These are phyloP conservation scores for Colletotrichum eleusines DNA, from an alignment of 2,329 filamentous ascomycete genomes.

Conservation along the genomic window DNA sequence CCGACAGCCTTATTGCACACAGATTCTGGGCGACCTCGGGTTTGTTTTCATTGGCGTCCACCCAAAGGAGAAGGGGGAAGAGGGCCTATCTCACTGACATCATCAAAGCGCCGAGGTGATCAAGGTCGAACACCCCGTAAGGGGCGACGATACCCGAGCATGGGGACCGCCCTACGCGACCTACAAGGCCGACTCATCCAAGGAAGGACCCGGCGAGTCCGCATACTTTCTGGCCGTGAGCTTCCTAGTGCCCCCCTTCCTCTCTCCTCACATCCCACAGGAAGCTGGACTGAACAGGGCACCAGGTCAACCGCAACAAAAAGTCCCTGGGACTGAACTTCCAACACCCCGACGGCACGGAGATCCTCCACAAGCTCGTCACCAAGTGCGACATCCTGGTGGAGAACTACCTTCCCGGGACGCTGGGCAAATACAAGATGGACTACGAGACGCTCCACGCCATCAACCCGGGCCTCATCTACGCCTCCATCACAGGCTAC, in stretches of 20 bases:
- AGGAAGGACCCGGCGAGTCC: constrained; percentile 84
- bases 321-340: constrained; percentile 94
- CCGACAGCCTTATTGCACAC: constrained; percentile 90
- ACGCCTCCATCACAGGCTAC: constrained; percentile 97
- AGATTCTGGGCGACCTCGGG: constrained; percentile 96
- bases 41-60: constrained; percentile 59
- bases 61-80: not conserved
- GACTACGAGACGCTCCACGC: constrained; percentile 85
- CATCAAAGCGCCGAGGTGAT: constrained; percentile 86
- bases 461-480: constrained; percentile 89
- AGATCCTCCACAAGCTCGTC: constrained; percentile 87
- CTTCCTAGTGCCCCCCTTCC: too few species aligned
- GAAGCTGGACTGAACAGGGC: not conserved
- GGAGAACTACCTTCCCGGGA: constrained; percentile 94
- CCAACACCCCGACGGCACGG: constrained; percentile 83
- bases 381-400: constrained; percentile 92
- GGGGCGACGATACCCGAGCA: constrained; percentile 93
- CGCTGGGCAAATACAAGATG: constrained; percentile 89
- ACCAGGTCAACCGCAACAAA: constrained; percentile 94
- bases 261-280: not conserved
- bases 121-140: constrained; percentile 93
- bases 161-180: constrained; percentile 96
- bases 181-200: constrained; percentile 71
- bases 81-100: constrained; percentile 45
- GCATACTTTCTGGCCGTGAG: constrained; percentile 92